phyloP scores from a whole-genome alignment of 1,139 yeast genomes.

The Zygosaccharomyces sapae region DNA sequence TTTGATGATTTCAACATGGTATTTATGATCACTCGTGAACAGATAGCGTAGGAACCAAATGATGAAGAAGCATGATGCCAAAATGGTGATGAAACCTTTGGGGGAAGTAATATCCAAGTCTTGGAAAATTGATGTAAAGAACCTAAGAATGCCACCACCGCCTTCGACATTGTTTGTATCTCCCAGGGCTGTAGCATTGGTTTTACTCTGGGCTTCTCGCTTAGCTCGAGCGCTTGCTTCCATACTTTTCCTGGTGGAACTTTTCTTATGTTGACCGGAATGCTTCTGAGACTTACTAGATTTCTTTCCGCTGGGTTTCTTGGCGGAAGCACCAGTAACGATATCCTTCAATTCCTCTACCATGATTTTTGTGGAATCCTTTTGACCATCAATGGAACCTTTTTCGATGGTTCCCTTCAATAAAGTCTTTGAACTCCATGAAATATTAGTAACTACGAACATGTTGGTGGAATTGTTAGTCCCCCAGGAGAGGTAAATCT shows the following conservation, averaged over 20 bases:
- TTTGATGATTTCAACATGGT: slow-evolving; percentile 16
- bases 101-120: slow-evolving; percentile 27
- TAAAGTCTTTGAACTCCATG: slow-evolving; percentile 95
- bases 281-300: slow-evolving; percentile 31
- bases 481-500: slow-evolving; percentile 72
- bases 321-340: slow-evolving; percentile 35
- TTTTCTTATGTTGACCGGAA: slow-evolving; percentile 11
- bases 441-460: slow-evolving; percentile 61
- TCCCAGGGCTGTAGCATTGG: slow-evolving; percentile 10
- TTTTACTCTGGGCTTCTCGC: slow-evolving; percentile 5
- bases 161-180: background rate
- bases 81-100: slow-evolving; percentile 17
- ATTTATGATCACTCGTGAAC: slow-evolving; percentile 17
- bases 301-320: slow-evolving; percentile 26
- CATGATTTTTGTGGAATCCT: slow-evolving; percentile 58
- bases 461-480: slow-evolving; percentile 62
- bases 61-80: slow-evolving; percentile 13
- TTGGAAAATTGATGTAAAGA: slow-evolving; percentile 9
- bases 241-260: slow-evolving; percentile 7
- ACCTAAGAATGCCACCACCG: slow-evolving; percentile 13
- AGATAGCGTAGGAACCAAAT: slow-evolving; percentile 17
- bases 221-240: slow-evolving; percentile 5
- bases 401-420: slow-evolving; percentile 87
- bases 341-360: slow-evolving; percentile 54
- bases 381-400: slow-evolving; percentile 89